Evolutionary conservation across 2,329 filamentous ascomycete species (phyloP).

Genomic region (Chalaropsis thielavioides): DNA sequence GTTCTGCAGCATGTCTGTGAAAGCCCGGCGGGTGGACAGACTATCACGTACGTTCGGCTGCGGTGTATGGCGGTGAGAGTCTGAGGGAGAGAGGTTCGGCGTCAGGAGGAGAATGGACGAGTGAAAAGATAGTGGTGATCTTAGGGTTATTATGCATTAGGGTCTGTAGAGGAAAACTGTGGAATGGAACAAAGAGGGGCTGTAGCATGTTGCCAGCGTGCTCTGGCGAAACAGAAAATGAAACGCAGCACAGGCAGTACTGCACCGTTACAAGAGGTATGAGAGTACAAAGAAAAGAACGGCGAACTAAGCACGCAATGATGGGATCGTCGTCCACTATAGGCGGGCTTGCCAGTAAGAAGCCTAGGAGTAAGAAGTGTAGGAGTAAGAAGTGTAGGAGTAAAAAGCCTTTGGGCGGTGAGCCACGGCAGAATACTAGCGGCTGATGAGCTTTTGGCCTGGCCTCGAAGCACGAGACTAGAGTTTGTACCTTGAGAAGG

Average conservation of each 20-base stretch:
- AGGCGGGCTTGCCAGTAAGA: no score
- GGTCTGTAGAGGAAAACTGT: neutral
- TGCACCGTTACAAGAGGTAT: no score
- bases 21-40: constrained; percentile 36
- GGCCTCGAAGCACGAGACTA: neutral
- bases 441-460: neutral
- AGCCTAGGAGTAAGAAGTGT: neutral
- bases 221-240: no score
- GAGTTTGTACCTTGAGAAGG: neutral
- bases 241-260: no score
- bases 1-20: constrained; percentile 39
- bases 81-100: constrained; percentile 23
- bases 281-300: no score
- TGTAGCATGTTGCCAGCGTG: no score
- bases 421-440: neutral
- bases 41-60: constrained; percentile 40
- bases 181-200: no score
- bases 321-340: no score
- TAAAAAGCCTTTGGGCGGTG: neutral
- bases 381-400: neutral
- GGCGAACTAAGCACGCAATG: no score
- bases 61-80: constrained; percentile 33
- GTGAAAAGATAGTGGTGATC: neutral
- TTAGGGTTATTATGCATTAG: neutral
- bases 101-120: no score